Conservation (phyloP, 495 filamentous ascomycete species). For the Recurvomyces mirabilis region DNA sequence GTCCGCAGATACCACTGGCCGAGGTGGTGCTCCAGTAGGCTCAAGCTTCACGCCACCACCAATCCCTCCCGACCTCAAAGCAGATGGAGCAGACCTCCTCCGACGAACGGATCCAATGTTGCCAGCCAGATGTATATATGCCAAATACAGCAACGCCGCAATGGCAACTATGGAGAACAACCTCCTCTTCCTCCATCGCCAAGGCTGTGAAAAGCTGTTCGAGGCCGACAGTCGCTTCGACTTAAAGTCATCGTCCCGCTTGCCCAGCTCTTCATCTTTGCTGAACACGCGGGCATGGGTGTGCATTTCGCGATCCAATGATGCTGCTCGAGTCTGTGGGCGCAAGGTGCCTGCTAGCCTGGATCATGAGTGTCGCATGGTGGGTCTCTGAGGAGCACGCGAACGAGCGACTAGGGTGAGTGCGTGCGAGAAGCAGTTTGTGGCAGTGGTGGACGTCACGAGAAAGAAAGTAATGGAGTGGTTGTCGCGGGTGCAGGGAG, state of each 20-base stretch:
- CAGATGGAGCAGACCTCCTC: not conserved
- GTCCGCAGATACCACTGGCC: conserved; percentile 16
- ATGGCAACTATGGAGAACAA: conserved; percentile 34
- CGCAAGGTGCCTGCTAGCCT: conserved; percentile 12
- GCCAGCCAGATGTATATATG: conserved; percentile 22
- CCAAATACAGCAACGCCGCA: conserved; percentile 32
- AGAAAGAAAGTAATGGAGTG: too few relatives aligned
- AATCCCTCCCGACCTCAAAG: conserved; percentile 1
- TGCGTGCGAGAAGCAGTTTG: too few relatives aligned
- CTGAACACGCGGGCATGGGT: conserved; percentile 3
- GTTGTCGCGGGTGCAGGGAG: too few relatives aligned
- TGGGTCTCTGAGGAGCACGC: not conserved
- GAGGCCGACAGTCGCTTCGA: conserved; percentile 26
- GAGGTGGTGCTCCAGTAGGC: conserved; percentile 23
- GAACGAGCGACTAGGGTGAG: not conserved
- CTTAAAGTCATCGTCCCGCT: conserved; percentile 55
- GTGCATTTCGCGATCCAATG: conserved; percentile 4
- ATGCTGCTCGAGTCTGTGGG: conserved; percentile 4
- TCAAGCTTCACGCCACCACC: not conserved
- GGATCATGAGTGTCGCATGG: not conserved
- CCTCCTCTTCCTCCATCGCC: conserved; percentile 35
- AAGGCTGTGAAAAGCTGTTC: conserved; percentile 29
- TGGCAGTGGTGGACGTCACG: too few relatives aligned
- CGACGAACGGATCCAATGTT: not conserved
- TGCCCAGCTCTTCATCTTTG: conserved; percentile 56